phyloP scores from a whole-genome alignment of 805 yeast genomes.

The Torulaspora gathmanii region DNA sequence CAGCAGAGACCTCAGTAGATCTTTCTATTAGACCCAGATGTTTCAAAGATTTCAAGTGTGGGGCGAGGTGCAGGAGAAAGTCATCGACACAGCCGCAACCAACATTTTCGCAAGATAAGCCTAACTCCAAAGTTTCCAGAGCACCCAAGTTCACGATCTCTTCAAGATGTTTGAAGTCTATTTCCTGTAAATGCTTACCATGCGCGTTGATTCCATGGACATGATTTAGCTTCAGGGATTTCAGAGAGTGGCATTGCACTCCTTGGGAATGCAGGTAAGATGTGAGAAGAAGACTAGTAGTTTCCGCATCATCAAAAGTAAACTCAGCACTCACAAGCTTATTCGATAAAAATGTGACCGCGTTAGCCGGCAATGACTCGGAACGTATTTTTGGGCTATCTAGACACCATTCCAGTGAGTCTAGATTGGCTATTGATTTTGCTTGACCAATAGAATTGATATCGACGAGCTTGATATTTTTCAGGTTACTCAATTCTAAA shows the following conservation, averaged over 20 bases:
- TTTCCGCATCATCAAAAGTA: slow-evolving; percentile 34
- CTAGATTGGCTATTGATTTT: slow-evolving; percentile 12
- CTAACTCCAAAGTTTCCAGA: slow-evolving; percentile 45
- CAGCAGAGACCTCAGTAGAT: slow-evolving; percentile 35
- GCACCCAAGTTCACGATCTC: slow-evolving; percentile 29
- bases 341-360: slow-evolving; percentile 5
- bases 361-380: slow-evolving; percentile 4
- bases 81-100: slow-evolving; percentile 44
- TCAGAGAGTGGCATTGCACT: slow-evolving; percentile 23
- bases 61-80: slow-evolving; percentile 39
- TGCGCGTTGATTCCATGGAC: slow-evolving; percentile 45
- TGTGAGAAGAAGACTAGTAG: slow-evolving; percentile 38
- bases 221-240: slow-evolving; percentile 39
- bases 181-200: slow-evolving; percentile 34
- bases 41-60: slow-evolving; percentile 25
- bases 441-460: slow-evolving; percentile 9
- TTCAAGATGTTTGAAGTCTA: slow-evolving; percentile 33
- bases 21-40: slow-evolving; percentile 34
- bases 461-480: slow-evolving; percentile 13
- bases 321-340: slow-evolving; percentile 26
- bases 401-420: slow-evolving; percentile 13
- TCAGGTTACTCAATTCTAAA: slow-evolving; percentile 12
- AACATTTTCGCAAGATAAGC: slow-evolving; percentile 49
- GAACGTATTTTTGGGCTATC: slow-evolving; percentile 7
- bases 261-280: slow-evolving; percentile 18